A percentile compares a stretch with the other conserved stretches of the same genome.
phyloP scores from a whole-genome alignment of 345 rosid species.

The Atalantia buxifolia region DNA sequence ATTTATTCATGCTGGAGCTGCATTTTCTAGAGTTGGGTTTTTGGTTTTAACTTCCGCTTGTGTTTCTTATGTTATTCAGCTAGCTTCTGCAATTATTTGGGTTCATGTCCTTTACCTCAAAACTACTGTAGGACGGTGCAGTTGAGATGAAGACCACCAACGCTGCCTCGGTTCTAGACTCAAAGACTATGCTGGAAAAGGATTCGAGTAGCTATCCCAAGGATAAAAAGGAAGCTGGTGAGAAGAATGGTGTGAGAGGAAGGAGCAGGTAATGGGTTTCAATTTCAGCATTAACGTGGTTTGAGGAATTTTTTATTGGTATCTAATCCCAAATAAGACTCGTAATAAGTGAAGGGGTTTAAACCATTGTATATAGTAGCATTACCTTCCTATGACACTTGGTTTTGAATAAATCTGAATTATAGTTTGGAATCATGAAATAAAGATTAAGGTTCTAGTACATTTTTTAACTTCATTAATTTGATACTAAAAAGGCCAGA shows the following conservation, averaged over 20 bases:
- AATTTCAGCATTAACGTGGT: background rate
- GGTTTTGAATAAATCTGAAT: background rate
- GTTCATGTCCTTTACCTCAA: conserved; percentile 99
- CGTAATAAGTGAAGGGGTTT: background rate
- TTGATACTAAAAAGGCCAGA: background rate
- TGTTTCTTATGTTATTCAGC: conserved; percentile 89
- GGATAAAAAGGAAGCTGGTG: conserved; percentile 46
- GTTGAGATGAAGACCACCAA: conserved; percentile 43
- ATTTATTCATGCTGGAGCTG: conserved; percentile 67
- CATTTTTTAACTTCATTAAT: background rate
- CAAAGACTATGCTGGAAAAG: conserved; percentile 33
- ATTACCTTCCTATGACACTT: background rate
- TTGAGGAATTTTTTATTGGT: background rate
- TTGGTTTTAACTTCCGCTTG: conserved; percentile 63
- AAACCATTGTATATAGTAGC: background rate
- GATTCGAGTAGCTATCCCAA: conserved; percentile 36
- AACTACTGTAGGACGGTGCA: conserved; percentile 97
- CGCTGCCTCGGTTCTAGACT: conserved; percentile 38
- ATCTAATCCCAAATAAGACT: background rate
- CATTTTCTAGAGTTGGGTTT: conserved; percentile 38
- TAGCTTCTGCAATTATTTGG: conserved; percentile 99
- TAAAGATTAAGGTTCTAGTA: background rate
- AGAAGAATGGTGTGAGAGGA: conserved; percentile 58
- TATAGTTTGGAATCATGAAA: background rate
- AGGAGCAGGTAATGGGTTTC: conserved; percentile 47